phyloP scores from a whole-genome alignment of 176 grass and related monocot species.

The Melocanna baccifera region DNA sequence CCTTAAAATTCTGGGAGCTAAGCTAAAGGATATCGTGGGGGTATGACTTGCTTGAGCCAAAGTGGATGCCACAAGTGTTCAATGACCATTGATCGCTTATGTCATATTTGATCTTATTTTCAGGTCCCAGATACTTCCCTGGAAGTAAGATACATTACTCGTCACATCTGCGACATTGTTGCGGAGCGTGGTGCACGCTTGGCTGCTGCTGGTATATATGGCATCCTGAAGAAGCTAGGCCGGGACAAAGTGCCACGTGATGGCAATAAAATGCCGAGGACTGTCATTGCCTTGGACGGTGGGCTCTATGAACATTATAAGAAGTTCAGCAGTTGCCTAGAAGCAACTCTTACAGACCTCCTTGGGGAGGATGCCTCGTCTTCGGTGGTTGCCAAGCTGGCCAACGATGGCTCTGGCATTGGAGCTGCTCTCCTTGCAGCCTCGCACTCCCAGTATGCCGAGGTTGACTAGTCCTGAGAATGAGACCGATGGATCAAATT shows the following conservation, averaged over 20 bases:
- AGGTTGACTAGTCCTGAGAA: conserved; percentile 40
- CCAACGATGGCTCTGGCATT: conserved; percentile 83
- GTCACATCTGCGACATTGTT: conserved; percentile 79
- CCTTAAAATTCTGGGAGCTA: conserved; percentile 66
- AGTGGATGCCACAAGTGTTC: neutral
- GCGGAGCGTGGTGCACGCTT: conserved; percentile 74
- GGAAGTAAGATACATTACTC: conserved; percentile 74
- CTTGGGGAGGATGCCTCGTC: conserved; percentile 61
- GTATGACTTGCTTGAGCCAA: conserved; percentile 36
- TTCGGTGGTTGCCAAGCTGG: conserved; percentile 63
- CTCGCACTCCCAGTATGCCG: conserved; percentile 73
- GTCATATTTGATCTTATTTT: conserved; percentile 26
- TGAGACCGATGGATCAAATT: neutral
- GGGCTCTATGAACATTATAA: conserved; percentile 89
- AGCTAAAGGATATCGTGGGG: conserved; percentile 87
- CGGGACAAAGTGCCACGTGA: conserved; percentile 42
- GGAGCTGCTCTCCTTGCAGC: conserved; percentile 76
- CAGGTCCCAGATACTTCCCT: conserved; percentile 67
- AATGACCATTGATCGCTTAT: conserved; percentile 14
- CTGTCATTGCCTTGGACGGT: conserved; percentile 74
- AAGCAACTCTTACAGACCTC: conserved; percentile 67
- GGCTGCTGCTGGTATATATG: conserved; percentile 74
- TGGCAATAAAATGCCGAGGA: conserved; percentile 38
- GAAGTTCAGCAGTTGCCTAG: conserved; percentile 71
- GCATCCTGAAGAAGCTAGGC: conserved; percentile 78